These are phyloP conservation scores for Melaleuca quinquenervia DNA, from an alignment of 345 rosid species.

Conservation along the genomic window DNA sequence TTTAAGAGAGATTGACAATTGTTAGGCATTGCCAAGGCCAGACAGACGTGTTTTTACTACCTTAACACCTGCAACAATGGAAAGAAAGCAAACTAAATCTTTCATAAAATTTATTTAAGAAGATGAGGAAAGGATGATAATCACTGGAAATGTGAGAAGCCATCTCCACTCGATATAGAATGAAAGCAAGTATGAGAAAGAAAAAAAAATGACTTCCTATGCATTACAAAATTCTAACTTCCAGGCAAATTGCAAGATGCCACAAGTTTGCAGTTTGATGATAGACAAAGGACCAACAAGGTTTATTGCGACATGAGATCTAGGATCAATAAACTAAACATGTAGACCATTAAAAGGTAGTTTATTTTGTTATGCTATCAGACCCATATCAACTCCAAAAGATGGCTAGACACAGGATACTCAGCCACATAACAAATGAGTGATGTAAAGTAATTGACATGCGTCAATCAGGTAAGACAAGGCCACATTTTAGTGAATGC, in stretches of 20 bases:
- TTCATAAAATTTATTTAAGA: neutral
- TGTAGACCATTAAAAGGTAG: neutral
- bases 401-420: neutral
- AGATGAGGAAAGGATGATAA: neutral
- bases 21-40: neutral
- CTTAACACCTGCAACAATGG: neutral
- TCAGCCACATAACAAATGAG: neutral
- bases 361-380: no score
- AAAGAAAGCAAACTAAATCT: neutral
- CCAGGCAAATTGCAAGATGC: neutral
- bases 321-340: neutral
- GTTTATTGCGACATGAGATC: neutral
- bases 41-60: neutral
- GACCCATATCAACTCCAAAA: neutral
- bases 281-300: neutral
- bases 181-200: neutral
- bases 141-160: neutral
- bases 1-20: neutral
- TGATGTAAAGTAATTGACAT: neutral
- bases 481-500: neutral
- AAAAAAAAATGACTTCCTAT: neutral
- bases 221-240: neutral
- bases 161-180: neutral
- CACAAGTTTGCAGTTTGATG: neutral
- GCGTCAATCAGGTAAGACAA: neutral